Evolutionary conservation across 129 eudicot species (phyloP).

Genomic region (Flaveria brownii): DNA sequence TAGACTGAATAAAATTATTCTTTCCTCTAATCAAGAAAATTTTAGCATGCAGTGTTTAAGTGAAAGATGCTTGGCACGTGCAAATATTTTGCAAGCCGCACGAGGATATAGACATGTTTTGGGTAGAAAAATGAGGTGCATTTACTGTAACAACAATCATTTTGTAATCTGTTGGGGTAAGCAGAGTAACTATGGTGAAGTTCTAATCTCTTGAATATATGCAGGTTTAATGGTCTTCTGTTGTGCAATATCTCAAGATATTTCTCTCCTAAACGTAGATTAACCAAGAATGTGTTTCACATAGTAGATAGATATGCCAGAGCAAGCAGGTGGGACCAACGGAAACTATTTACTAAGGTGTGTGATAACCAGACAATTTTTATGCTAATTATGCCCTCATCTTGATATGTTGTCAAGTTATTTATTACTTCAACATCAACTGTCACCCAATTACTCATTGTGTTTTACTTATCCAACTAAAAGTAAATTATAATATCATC

Average conservation of each 20-base stretch:
- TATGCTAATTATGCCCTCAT: conserved; percentile 12
- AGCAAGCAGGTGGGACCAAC: conserved; percentile 39
- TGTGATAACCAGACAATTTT: conserved; percentile 17
- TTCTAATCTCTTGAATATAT: conserved; percentile 19
- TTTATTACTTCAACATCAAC: not conserved
- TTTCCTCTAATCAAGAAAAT: conserved; percentile 23
- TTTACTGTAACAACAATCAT: conserved; percentile 6
- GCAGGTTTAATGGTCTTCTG: conserved; percentile 61
- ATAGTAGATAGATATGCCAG: conserved; percentile 53
- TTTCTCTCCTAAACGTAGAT: conserved; percentile 57
- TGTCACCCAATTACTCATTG: not conserved
- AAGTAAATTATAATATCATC: conserved; percentile 18
- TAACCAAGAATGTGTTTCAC: conserved; percentile 48
- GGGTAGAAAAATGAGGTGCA: conserved; percentile 70
- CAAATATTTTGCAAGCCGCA: conserved; percentile 53
- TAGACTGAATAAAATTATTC: not conserved
- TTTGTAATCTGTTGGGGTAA: conserved; percentile 7
- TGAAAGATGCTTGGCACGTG: conserved; percentile 63
- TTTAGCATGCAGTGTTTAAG: conserved; percentile 62
- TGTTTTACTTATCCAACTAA: not conserved
- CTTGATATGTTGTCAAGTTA: not conserved
- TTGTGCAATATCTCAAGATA: conserved; percentile 49
- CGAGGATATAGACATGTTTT: conserved; percentile 55
- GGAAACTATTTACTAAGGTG: conserved; percentile 48
- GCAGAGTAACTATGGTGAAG: conserved; percentile 9